Conservation (phyloP, 768 basidiomycete species). For the Agaricus blazei region DNA sequence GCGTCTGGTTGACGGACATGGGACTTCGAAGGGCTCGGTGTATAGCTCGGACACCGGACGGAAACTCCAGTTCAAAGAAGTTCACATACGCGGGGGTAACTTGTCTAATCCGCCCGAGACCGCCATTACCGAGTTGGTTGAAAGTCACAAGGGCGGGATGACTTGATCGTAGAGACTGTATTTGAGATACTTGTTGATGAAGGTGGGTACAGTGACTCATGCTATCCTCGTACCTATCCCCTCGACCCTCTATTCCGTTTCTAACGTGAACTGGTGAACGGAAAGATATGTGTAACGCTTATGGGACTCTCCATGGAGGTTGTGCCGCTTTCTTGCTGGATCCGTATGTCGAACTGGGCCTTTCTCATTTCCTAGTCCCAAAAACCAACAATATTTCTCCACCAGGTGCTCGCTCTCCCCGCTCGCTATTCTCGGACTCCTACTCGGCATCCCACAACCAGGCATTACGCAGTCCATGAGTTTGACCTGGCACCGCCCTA, state of each 20-base stretch:
- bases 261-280: background rate
- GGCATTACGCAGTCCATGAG: no score
- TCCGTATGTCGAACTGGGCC: slow-evolving; percentile 28
- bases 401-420: slow-evolving; percentile 39
- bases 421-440: slow-evolving; percentile 32
- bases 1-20: slow-evolving; percentile 27
- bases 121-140: background rate
- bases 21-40: slow-evolving; percentile 19
- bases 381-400: background rate
- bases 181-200: slow-evolving; percentile 34
- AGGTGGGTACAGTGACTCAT: slow-evolving; percentile 19
- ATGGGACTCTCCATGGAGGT: slow-evolving; percentile 48
- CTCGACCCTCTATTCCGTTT: background rate
- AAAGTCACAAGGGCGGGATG: slow-evolving; percentile 5
- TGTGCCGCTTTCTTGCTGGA: slow-evolving; percentile 55
- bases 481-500: no score
- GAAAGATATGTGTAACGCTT: slow-evolving; percentile 52
- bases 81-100: slow-evolving; percentile 20
- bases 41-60: slow-evolving; percentile 34
- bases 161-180: slow-evolving; percentile 25
- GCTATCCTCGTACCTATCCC: background rate
- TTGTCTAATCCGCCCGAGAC: background rate
- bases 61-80: slow-evolving; percentile 29
- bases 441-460: no score
- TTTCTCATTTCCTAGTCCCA: background rate